These are phyloP conservation scores for Kodamaea kaohsiungensis DNA, from an alignment of 805 yeast species.

Conservation along the genomic window DNA sequence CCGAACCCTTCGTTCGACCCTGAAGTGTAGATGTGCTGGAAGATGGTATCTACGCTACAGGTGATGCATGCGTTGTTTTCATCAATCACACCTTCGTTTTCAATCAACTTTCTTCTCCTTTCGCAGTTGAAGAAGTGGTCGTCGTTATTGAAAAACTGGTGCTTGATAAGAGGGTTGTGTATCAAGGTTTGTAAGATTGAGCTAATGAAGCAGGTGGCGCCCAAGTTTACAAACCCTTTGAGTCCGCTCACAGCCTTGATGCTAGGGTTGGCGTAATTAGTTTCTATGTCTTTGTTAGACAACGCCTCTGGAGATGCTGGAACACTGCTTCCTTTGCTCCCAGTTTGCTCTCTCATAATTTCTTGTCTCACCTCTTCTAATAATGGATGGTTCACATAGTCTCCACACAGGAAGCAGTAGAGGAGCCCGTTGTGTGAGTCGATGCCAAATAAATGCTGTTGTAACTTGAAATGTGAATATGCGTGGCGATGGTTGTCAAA, in stretches of 20 bases:
- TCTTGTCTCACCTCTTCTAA: slow-evolving; percentile 53
- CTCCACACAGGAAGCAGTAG: slow-evolving; percentile 78
- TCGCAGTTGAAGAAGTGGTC: slow-evolving; percentile 60
- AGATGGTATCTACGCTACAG: slow-evolving; percentile 81
- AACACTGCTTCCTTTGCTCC: slow-evolving; percentile 1
- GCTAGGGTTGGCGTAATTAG: slow-evolving; percentile 39
- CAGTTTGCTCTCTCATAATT: slow-evolving; percentile 31
- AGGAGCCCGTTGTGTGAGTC: slow-evolving; percentile 68
- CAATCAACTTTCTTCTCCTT: slow-evolving; percentile 12
- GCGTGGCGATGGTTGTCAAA: slow-evolving; percentile 43
- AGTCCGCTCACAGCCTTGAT: slow-evolving; percentile 71
- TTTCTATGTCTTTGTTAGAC: background rate
- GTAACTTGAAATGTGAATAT: slow-evolving; percentile 30
- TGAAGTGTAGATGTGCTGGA: slow-evolving; percentile 71
- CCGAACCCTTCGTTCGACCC: slow-evolving; percentile 70
- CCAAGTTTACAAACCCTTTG: slow-evolving; percentile 88
- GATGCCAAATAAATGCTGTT: slow-evolving; percentile 46
- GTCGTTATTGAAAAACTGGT: slow-evolving; percentile 70
- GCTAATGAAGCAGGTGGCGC: slow-evolving; percentile 97
- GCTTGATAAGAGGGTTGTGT: slow-evolving; percentile 86
- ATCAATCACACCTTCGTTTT: slow-evolving; percentile 24
- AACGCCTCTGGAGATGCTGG: background rate
- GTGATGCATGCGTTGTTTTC: slow-evolving; percentile 61
- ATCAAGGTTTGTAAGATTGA: slow-evolving; percentile 85
- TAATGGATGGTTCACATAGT: slow-evolving; percentile 62